These are phyloP conservation scores for Verticillium nubilum DNA, from an alignment of 2,329 filamentous ascomycete species.

Conservation along the genomic window DNA sequence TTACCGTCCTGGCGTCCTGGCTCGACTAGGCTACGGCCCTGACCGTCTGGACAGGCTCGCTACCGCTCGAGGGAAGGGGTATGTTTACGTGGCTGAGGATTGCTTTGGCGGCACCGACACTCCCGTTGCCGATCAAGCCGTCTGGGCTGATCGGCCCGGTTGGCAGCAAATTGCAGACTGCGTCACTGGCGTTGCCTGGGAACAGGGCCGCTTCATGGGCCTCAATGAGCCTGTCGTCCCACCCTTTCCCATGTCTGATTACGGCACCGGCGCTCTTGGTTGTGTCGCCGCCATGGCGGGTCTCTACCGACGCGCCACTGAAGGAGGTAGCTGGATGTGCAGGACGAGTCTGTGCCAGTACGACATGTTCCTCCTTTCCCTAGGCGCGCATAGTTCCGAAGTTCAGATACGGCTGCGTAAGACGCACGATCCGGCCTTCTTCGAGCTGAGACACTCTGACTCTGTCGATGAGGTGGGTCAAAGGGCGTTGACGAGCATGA, in stretches of 20 bases:
- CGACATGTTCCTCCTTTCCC: constrained; percentile 26
- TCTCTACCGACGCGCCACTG: constrained; percentile 23
- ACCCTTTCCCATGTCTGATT: constrained; percentile 47
- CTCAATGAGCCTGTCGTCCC: constrained; percentile 52
- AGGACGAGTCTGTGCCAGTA: constrained; percentile 28
- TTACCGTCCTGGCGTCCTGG: constrained; percentile 55
- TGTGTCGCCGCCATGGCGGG: constrained; percentile 25
- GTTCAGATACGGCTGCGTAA: constrained; percentile 42
- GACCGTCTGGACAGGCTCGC: constrained; percentile 40
- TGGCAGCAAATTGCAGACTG: constrained; percentile 63
- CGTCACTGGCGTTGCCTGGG: constrained; percentile 46
- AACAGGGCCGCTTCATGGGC: constrained; percentile 47
- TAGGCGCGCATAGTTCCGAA: constrained; percentile 40
- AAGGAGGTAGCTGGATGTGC: constrained; percentile 27
- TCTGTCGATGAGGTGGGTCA: constrained; percentile 54
- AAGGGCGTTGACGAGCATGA: constrained; percentile 47
- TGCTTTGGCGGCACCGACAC: constrained; percentile 55
- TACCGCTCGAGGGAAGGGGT: constrained; percentile 45
- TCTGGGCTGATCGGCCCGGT: constrained; percentile 53
- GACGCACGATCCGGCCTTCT: constrained; percentile 45
- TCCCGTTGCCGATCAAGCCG: constrained; percentile 19
- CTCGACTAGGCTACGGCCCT: constrained; percentile 52
- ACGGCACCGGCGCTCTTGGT: constrained; percentile 27
- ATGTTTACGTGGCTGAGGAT: constrained; percentile 58
- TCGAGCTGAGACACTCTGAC: constrained; percentile 47